Evolutionary conservation across 2,329 filamentous ascomycete species (phyloP).

Genomic region (Phyllosticta paracitricarpa): DNA sequence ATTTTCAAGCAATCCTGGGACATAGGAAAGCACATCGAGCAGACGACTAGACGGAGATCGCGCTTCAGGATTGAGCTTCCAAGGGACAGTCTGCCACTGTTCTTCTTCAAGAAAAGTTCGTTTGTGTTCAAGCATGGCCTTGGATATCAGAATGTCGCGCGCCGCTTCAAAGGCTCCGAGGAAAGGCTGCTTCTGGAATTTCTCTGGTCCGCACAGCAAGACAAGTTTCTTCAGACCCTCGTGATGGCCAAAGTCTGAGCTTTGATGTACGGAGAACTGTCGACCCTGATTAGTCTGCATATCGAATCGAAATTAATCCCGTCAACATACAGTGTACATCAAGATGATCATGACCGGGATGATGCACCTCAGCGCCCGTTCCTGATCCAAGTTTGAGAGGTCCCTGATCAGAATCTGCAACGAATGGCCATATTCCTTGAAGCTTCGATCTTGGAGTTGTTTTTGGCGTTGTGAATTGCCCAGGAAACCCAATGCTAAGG

Average conservation of each 20-base stretch:
- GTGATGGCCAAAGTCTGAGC: conserved; percentile 8
- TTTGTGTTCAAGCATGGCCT: conserved; percentile 12
- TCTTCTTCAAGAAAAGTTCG: conserved; percentile 10
- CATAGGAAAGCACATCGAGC: conserved; percentile 11
- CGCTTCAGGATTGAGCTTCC: conserved; percentile 7
- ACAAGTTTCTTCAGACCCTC: conserved; percentile 11
- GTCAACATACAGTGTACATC: conserved; percentile 12
- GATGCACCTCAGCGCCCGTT: conserved; percentile 8
- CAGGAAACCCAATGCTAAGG: conserved; percentile 12
- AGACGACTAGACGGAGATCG: conserved; percentile 10
- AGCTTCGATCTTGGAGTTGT: conserved; percentile 11
- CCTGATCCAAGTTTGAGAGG: conserved; percentile 10
- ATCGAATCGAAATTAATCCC: background rate
- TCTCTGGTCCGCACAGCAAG: conserved; percentile 8
- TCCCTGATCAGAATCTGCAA: conserved; percentile 7
- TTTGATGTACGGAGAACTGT: conserved; percentile 8
- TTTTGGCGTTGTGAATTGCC: conserved; percentile 11
- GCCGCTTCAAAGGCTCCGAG: conserved; percentile 12
- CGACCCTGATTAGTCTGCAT: background rate
- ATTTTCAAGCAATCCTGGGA: conserved; percentile 11
- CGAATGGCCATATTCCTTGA: conserved; percentile 11
- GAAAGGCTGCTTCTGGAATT: conserved; percentile 9
- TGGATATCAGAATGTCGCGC: conserved; percentile 10
- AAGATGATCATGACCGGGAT: conserved; percentile 12
- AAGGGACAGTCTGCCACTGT: conserved; percentile 12